Evolutionary conservation across 306 rosid species (phyloP).

Genomic region (Abrus pulchellus): DNA sequence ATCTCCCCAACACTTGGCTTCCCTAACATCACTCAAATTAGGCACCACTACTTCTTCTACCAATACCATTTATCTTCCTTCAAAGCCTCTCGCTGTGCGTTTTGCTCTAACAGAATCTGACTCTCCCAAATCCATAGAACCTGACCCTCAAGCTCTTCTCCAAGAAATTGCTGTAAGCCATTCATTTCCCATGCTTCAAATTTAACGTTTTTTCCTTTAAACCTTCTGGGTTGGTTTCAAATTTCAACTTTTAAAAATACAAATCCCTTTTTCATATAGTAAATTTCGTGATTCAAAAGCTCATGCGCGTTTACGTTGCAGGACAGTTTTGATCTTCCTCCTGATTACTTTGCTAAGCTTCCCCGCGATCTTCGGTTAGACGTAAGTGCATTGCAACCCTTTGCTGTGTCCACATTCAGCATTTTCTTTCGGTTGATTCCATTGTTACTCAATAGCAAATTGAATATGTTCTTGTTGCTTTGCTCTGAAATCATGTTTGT

Average conservation of each 20-base stretch:
- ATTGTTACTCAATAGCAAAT: neutral
- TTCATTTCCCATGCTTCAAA: slow-evolving; percentile 30
- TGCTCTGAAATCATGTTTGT: slow-evolving; percentile 34
- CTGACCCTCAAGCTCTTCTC: slow-evolving; percentile 66
- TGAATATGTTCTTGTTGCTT: slow-evolving; percentile 2
- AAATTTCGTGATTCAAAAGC: slow-evolving; percentile 8
- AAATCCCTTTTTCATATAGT: neutral
- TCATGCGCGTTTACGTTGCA: slow-evolving; percentile 42
- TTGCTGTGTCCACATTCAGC: neutral
- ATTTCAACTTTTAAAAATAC: neutral
- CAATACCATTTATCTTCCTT: slow-evolving; percentile 29
- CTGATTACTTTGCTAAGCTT: slow-evolving; percentile 78
- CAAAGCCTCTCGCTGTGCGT: slow-evolving; percentile 53
- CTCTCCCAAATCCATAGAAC: slow-evolving; percentile 67
- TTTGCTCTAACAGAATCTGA: slow-evolving; percentile 81
- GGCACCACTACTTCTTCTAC: slow-evolving; percentile 37
- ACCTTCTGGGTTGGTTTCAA: neutral
- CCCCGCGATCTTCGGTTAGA: slow-evolving; percentile 92
- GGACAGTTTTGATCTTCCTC: slow-evolving; percentile 87
- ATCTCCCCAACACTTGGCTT: slow-evolving; percentile 48
- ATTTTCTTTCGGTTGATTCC: neutral
- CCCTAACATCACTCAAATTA: slow-evolving; percentile 53
- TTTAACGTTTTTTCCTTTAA: neutral
- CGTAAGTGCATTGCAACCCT: slow-evolving; percentile 54
- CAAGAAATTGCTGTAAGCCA: slow-evolving; percentile 70